Evolutionary conservation across 352 stramenopile species (phyloP), one percentile per base, ranked within the genome.

Genomic region (Phytopythium ostracodes): DNA sequence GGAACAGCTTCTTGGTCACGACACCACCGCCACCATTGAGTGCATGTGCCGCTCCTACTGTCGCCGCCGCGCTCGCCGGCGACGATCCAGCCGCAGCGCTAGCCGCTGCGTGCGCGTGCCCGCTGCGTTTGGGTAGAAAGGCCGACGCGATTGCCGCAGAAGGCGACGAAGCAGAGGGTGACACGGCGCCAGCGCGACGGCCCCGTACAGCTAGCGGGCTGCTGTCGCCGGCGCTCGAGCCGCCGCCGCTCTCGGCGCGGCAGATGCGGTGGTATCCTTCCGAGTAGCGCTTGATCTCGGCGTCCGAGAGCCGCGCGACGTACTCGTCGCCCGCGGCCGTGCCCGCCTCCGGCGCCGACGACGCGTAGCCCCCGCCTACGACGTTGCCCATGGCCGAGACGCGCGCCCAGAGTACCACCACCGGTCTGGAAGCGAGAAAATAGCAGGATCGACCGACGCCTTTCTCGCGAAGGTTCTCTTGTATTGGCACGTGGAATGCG

Each of bases 181-280:
- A 33, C 18, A 35, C 12, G 6, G 60, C 27, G 9, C 50, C 31
- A 18, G 24, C 15, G 5, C 53, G 53, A 1, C 58, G n/a, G 0
- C 46, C 40, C 5, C 50, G 56, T 6, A 57, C 40, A 17, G 47
- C 35, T 8, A 46, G 55, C 17, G 56, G 57, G 46, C 61, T 71
- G 63, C 57, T 70, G 8, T 63, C 64, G 66, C 70, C 55, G 8
- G n/a, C 17, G 18, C 38, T 27, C 25, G 55, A 59, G 35, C 22
- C 43, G 27, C 54, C 22, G 53, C 35, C 25, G 47, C 62, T 58
- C 29, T 91, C 78, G 4, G 69, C 66, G n/a, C 82, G 80, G 46
- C 81, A 91, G 43, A 91, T 85, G 46, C 84, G 80, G 0, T 81
- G 80, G 54, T 86, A 91, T 2, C 84, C 84, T 56, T 93, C 84